Conservation (phyloP, 1,284 basidiomycete species). For the Cryptococcus amylolentus region DNA sequence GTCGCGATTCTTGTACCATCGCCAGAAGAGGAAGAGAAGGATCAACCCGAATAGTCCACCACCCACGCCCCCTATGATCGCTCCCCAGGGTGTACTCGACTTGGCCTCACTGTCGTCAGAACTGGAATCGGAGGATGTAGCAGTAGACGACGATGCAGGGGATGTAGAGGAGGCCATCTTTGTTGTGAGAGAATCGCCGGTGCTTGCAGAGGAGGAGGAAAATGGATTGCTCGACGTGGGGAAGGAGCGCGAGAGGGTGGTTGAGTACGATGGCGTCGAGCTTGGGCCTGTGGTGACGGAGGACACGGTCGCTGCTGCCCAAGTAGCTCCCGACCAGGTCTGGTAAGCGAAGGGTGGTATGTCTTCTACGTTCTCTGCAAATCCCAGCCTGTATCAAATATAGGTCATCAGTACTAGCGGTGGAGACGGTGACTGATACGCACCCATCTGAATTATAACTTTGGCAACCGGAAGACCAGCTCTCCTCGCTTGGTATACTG, state of each 20-base stretch:
- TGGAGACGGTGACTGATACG: not conserved
- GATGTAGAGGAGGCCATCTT: not conserved
- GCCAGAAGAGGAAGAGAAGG: slow-evolving; percentile 10
- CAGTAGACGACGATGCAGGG: not conserved
- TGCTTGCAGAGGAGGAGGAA: slow-evolving; percentile 5
- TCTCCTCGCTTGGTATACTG: slow-evolving; percentile 11
- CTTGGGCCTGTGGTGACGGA: slow-evolving; percentile 8
- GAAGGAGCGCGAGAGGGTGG: slow-evolving; percentile 30
- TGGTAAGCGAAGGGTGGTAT: slow-evolving; percentile 12
- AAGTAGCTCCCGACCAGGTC: slow-evolving; percentile 4
- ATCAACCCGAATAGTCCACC: slow-evolving; percentile 18
- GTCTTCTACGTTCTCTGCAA: slow-evolving; percentile 3
- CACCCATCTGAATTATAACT: slow-evolving; percentile 18
- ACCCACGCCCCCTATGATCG: slow-evolving; percentile 22
- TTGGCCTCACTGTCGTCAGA: not conserved
- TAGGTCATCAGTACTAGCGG: not conserved
- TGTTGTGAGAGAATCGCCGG: not conserved
- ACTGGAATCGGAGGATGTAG: slow-evolving; percentile 1
- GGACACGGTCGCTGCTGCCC: slow-evolving; percentile 1
- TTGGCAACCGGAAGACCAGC: slow-evolving; percentile 10
- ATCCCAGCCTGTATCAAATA: slow-evolving; percentile 6
- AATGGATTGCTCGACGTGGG: not conserved
- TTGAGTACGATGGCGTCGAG: slow-evolving; percentile 9
- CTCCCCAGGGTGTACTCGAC: slow-evolving; percentile 7
- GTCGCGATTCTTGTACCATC: slow-evolving; percentile 2